Evolutionary conservation across 2,329 filamentous ascomycete species (phyloP), one percentile per base, ranked within the genome.

Genomic region (Furcasterigmium sp.): DNA sequence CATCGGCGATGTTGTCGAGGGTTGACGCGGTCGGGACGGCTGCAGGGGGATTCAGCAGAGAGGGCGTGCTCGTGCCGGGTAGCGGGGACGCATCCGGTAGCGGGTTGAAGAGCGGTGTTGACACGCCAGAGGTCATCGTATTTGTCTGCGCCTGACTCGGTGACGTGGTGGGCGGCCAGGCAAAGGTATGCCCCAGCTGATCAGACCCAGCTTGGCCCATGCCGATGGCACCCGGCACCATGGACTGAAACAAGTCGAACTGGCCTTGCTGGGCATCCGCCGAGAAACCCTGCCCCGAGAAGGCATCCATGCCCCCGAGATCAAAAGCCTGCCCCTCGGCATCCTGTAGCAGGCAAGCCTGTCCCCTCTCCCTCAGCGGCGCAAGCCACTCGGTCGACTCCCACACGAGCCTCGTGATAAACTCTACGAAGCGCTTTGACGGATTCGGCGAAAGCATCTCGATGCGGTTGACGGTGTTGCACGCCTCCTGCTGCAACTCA

Each of bases 401-500:
- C 37, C 40, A 41, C 3, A 48, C 34, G 5, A 45, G 19, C 3
- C 47, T 26, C 4, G 25, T 29, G 13, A 49, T 7, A 15, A 49
- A 49, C 3, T 43, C 45, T 1, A 38, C 36, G 20, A 49, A 49
- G 1, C 46, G 20, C 10, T 25, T 36, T 1, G 47, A 49, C 5
- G 47, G 47, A 13, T 49, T 48, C 0, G 19, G 18, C 3, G 48
- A 52, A 1, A 37, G 45, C 2, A 29, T 37, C 10, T 52, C 48
- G 13, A 53, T 39, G 3, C 39, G 32, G 2, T 19, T 21, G 3
- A 55, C 32, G 3, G 51, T 46, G 0, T 45, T 42, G 23, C 44
- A 50, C 1, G 54, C 54, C 34, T 51, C 49, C 8, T 35, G 37
- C 4, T 54, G 53, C 3, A 56, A 28, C 4, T 54, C 51, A 2